A percentile compares a stretch with the other conserved stretches of the same genome.
Evolutionary conservation across 78 protist genomes (phyloP).

Genomic region (Planoprotostelium fungivorum): DNA sequence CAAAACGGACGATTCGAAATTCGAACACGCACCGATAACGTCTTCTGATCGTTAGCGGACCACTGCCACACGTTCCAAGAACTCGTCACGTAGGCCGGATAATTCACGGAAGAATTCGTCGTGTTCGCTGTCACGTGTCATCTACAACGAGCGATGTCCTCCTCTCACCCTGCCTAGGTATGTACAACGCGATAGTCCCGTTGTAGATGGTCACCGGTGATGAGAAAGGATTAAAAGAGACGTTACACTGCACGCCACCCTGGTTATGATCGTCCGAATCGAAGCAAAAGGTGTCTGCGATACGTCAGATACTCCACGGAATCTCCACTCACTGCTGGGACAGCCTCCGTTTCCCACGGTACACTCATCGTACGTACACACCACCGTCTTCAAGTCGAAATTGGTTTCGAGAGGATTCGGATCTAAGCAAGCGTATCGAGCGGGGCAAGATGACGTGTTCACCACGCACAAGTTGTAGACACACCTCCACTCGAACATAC

Average conservation of each 20-base stretch:
- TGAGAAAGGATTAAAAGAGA: not conserved
- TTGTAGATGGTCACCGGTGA: not conserved
- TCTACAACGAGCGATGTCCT: not conserved
- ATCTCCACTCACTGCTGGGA: not conserved
- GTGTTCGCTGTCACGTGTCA: not conserved
- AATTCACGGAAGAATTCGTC: not conserved
- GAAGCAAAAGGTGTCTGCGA: not conserved
- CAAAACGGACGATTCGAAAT: not conserved
- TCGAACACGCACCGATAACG: not conserved
- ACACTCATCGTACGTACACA: not conserved
- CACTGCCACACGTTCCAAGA: not conserved
- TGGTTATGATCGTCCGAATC: not conserved
- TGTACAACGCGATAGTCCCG: not conserved
- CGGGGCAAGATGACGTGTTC: not conserved
- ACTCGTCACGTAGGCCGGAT: not conserved
- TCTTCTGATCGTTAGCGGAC: not conserved
- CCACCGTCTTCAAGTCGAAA: not conserved
- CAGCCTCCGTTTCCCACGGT: not conserved
- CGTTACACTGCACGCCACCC: not conserved
- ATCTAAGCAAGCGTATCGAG: not conserved
- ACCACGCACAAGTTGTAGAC: not conserved
- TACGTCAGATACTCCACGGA: not conserved
- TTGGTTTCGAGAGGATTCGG: not conserved
- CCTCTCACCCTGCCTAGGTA: not conserved
- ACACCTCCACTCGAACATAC: not conserved